These are phyloP conservation scores for Tothia fuscella DNA, from an alignment of 2,329 filamentous ascomycete genomes.

Conservation along the genomic window DNA sequence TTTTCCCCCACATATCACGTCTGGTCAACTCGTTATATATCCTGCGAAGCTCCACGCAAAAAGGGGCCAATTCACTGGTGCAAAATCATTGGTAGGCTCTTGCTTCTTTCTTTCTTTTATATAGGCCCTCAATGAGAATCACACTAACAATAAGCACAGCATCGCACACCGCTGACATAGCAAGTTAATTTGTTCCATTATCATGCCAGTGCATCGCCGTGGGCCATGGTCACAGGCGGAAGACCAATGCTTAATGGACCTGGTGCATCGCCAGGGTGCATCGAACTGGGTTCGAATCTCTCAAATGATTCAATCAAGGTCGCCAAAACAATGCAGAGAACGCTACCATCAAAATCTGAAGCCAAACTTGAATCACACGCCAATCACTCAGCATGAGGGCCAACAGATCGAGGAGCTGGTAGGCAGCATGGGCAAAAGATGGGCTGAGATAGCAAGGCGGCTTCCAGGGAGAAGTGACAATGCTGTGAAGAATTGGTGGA, in stretches of 20 bases:
- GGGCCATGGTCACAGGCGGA: conserved; percentile 10
- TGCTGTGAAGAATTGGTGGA: conserved; percentile 97
- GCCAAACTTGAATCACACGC: conserved; percentile 65
- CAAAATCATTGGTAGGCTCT: too few relatives aligned
- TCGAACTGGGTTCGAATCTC: conserved; percentile 83
- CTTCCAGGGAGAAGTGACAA: conserved; percentile 84
- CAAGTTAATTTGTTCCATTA: background rate
- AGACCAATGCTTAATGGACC: background rate
- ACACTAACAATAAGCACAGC: too few relatives aligned
- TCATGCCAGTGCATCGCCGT: conserved; percentile 6
- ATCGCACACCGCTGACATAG: background rate
- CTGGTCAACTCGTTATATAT: too few relatives aligned
- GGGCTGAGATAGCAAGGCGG: conserved; percentile 82
- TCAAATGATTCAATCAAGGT: conserved; percentile 59
- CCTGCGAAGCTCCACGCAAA: too few relatives aligned
- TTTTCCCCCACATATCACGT: too few relatives aligned
- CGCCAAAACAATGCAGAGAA: conserved; percentile 91
- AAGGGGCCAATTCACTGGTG: too few relatives aligned
- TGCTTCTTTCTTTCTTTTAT: too few relatives aligned
- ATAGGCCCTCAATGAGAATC: too few relatives aligned
- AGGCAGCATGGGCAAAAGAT: conserved; percentile 66
- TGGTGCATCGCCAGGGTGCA: conserved; percentile 5
- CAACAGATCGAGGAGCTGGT: conserved; percentile 67
- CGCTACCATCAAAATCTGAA: conserved; percentile 89
- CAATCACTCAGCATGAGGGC: conserved; percentile 67